Base-by-base conservation (phyloP, 495 filamentous ascomycete species). In the Schizothecium vesticola region DNA sequence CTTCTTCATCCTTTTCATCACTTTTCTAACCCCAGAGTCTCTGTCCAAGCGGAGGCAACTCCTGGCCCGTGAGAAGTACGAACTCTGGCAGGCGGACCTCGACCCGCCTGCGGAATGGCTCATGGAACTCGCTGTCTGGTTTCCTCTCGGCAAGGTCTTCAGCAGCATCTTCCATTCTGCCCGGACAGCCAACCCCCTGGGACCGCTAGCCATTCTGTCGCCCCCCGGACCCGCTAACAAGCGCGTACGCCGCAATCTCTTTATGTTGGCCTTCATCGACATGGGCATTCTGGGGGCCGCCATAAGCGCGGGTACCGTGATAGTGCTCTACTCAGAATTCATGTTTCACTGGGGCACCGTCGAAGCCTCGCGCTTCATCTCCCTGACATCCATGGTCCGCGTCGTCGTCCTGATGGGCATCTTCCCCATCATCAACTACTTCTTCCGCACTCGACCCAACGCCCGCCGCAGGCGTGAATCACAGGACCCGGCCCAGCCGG, bases 261-360 rank as follows among this genome's bases (percentile, higher is more conserved):
- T 97, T 51, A 77, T 93, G 4, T 83, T 99, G 16, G 90, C 93
- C 8, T 83, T 89, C 12, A 87, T 94, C 63, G 95, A 98, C 74
- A 89, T 87, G 7, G 86, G 88, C 43, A 83, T 92, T 33, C 90
- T 97, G 70, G 89, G 92, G 21, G 84, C 96, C 0, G 89, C 90
- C 12, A 90, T 97, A 85, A 92, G 95, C 61, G 84, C 88, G 1
- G 86, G 91, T 56, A 88, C 88, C 13, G 85, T 97, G 25, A 83
- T 93, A 59, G 83, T 97, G 64, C 82, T 94, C 62, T 99, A 97
- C 75, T 85, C 88, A 13, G 87, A 91, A 64, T 88, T 84, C 72
- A 84, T 87, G 74, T 97, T 98, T 75, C 82, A 81, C 21, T 99
- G 95, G 95, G 84, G 85, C 31, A 92, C 88, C 56, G 84, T 89